phyloP scores from a whole-genome alignment of 2,329 filamentous ascomycete species.

The Cordyceps javanica region DNA sequence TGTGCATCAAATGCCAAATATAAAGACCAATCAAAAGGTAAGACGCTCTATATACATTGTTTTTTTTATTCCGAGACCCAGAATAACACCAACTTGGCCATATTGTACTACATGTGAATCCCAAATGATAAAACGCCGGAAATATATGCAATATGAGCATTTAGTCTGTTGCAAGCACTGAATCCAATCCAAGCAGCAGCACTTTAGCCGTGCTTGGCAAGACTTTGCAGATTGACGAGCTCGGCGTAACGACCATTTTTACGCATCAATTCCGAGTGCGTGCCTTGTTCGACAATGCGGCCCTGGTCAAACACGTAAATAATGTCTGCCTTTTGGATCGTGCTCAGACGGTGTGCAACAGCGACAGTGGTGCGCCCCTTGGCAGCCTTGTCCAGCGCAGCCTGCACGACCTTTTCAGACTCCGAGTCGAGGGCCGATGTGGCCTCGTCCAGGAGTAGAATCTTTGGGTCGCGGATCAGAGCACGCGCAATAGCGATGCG shows the following conservation, averaged over 20 bases:
- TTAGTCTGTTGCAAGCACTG: neutral
- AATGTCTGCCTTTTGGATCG: conserved; percentile 88
- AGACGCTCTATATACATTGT: neutral
- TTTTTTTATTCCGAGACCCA: neutral
- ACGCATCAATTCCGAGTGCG: conserved; percentile 66
- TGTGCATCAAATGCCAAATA: neutral
- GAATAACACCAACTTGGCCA: neutral
- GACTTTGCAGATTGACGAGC: conserved; percentile 72
- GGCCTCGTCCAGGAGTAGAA: conserved; percentile 78
- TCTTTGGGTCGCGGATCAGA: conserved; percentile 81
- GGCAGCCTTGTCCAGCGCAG: conserved; percentile 72
- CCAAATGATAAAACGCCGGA: neutral
- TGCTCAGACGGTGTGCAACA: conserved; percentile 85
- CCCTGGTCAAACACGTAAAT: conserved; percentile 98
- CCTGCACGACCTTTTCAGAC: conserved; percentile 74
- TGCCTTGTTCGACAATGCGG: conserved; percentile 76
- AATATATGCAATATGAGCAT: neutral
- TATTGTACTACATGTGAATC: neutral
- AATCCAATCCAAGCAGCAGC: neutral
- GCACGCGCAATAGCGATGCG: conserved; percentile 90
- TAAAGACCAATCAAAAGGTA: neutral
- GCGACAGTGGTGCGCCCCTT: conserved; percentile 87
- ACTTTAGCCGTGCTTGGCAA: conserved; percentile 50
- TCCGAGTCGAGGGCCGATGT: conserved; percentile 72
- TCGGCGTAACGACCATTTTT: conserved; percentile 69